Evolutionary conservation across 768 basidiomycete species (phyloP), one percentile per base, ranked within the genome.

Genomic region (Mycena indigotica): DNA sequence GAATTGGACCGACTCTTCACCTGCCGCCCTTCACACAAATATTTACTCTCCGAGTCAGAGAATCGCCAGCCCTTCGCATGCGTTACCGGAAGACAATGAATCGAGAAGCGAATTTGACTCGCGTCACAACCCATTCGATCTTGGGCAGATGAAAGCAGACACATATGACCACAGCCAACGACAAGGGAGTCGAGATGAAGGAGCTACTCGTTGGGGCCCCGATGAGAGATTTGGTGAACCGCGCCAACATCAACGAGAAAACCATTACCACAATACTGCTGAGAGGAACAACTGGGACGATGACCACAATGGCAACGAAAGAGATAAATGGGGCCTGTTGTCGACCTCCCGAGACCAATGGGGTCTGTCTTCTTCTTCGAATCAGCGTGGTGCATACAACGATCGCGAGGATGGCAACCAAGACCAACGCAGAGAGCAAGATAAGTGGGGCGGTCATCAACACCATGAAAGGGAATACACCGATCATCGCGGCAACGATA

Each of bases 141-240:
- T 63, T 39, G 61, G 61, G 45, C 39, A 40, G 46, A 58, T 63
- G 61, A 63, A 63, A 19, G 38, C 61, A 24, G 61, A 63, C 32
- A 21, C 6, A 21, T 44, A 44, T 21, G 41, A 44, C 41, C 5
- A 35, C 41, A 5, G 23, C 15, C 8, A 12, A 19, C 15, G 41
- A 44, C 41, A 8, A 44, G 41, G 41, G 23, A 15, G 46, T 13
- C 13, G 24, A 8, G 25, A 48, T n/a, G 46, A 48, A 23, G 5
- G 13, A 15, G 46, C 25, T 24, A 21, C 12, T 8, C 46, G 46
- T 44, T 44, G 41, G 41, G 41, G 41, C 15, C 41, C 13, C 8
- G 35, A 38, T n/a, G 35, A n/a, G 35, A 38, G 10, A n/a, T 38
- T 10, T 45, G 10, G 16, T 15, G 24, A 23, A 10, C 24, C 41